Base-by-base conservation (phyloP, 1,139 yeast genomes). In the Diutina siamensis region DNA sequence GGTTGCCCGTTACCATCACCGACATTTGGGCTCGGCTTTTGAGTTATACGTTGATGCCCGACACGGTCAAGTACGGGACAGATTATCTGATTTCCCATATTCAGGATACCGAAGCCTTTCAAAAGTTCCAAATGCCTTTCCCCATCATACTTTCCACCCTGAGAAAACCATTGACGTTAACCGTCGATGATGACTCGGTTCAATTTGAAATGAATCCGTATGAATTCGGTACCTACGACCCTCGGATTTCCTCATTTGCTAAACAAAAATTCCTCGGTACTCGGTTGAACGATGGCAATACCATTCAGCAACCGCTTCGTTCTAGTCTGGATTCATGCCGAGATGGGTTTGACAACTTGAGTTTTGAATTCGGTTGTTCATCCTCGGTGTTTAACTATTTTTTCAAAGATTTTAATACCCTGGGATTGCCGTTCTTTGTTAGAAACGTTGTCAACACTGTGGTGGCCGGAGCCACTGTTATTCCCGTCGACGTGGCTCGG, bases 211-310 rank as follows among this genome's bases (percentile, higher is more conserved):
- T 81, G 47, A 78, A 73, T n/a, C 87, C 88, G 0, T 78, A 58
- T 53, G 88, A 81, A 52, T 78, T 80, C 63, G 88, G 88, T 1
- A 77, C 83, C 0, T 82, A 85, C 82, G 80, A 78, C 49, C 54
- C 66, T 4, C 61, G 63, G 34, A 58, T 76, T 44, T 64, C 70
- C 47, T 68, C 80, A n/a, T 82, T 81, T 53, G 62, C 72, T 9
- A 71, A 77, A 21, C 54, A 74, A 44, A 66, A 68, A 53, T 78
- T 72, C 51, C 56, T 82, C 31, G 88, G 88, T 0, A 64, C 83
- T 0, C 22, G 44, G 12, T 18, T 48, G 7, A 45, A 46, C 19
- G 49, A 51, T 38, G 50, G 55, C 2, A 67, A 66, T 22, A 51
- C 52, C 40, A n/a, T n/a, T n/a, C n/a, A n/a, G 8, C 36, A 34